A percentile compares a stretch with the other conserved stretches of the same genome.
These are phyloP conservation scores for Fragosphaeria purpurea DNA, from an alignment of 2,329 filamentous ascomycete genomes.

Conservation along the genomic window DNA sequence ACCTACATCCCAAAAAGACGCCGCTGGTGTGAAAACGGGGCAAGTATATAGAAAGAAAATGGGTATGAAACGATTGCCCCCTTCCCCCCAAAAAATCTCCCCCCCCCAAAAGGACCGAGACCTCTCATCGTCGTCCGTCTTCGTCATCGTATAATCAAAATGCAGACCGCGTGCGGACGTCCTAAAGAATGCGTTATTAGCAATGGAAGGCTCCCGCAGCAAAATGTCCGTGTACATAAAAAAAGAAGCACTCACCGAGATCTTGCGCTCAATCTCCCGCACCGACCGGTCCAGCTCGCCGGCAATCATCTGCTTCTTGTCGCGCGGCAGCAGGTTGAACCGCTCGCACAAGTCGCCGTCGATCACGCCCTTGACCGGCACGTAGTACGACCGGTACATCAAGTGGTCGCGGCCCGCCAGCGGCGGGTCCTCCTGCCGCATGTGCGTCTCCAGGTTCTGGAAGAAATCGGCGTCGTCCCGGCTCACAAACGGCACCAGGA, in stretches of 20 bases:
- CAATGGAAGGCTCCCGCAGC: neutral
- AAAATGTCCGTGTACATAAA: too few relatives aligned
- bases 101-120: neutral
- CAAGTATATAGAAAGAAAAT: too few relatives aligned
- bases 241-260: constrained; percentile 49
- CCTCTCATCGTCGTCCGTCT: neutral
- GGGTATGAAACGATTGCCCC: too few relatives aligned
- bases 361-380: constrained; percentile 90
- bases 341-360: constrained; percentile 95
- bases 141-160: constrained; percentile 30
- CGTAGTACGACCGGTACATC: constrained; percentile 92
- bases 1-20: too few relatives aligned
- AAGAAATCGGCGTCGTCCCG: constrained; percentile 97
- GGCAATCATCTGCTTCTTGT: constrained; percentile 93
- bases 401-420: constrained; percentile 88
- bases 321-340: constrained; percentile 70
- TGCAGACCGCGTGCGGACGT: constrained; percentile 49
- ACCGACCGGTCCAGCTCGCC: constrained; percentile 85
- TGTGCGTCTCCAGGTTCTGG: constrained; percentile 80
- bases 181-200: constrained; percentile 22
- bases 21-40: too few relatives aligned
- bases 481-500: constrained; percentile 81
- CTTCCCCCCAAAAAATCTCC: neutral
- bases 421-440: constrained; percentile 78
- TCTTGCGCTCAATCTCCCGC: constrained; percentile 90